These are phyloP conservation scores for Camellia lanceoleosa DNA, from an alignment of 148 eudicot genomes.

Conservation along the genomic window DNA sequence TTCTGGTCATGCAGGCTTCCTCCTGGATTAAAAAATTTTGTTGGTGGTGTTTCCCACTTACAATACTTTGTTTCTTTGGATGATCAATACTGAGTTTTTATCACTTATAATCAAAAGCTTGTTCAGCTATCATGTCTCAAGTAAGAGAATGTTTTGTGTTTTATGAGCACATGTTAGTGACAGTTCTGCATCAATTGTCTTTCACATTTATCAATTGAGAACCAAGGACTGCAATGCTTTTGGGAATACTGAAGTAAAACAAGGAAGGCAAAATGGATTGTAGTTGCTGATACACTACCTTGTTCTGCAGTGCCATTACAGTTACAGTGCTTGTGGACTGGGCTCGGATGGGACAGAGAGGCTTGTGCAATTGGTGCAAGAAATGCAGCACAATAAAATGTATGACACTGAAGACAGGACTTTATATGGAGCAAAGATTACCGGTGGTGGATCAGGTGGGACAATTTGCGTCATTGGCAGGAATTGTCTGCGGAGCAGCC, in stretches of 20 bases:
- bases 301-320: slow-evolving; percentile 86
- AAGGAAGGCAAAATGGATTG: not conserved
- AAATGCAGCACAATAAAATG: slow-evolving; percentile 67
- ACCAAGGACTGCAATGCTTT: not conserved
- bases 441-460: slow-evolving; percentile 99
- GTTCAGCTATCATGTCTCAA: not conserved
- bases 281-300: slow-evolving; percentile 1
- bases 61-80: not conserved
- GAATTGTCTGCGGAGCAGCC: slow-evolving; percentile 71
- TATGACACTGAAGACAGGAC: slow-evolving; percentile 52
- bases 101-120: not conserved
- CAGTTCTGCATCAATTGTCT: not conserved
- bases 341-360: slow-evolving; percentile 98
- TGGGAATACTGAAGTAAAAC: not conserved
- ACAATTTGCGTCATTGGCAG: slow-evolving; percentile 81
- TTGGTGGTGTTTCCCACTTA: not conserved
- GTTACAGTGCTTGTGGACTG: slow-evolving; percentile 96
- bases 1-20: slow-evolving; percentile 1
- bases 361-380: slow-evolving; percentile 82
- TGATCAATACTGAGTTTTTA: not conserved
- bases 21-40: not conserved
- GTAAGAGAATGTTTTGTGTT: not conserved
- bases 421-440: slow-evolving; percentile 89
- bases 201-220: not conserved
- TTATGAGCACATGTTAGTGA: not conserved